A percentile compares a stretch with the other conserved stretches of the same genome.
Conservation (phyloP, 2,329 filamentous ascomycete genomes). For the Plenodomus lindquistii region DNA sequence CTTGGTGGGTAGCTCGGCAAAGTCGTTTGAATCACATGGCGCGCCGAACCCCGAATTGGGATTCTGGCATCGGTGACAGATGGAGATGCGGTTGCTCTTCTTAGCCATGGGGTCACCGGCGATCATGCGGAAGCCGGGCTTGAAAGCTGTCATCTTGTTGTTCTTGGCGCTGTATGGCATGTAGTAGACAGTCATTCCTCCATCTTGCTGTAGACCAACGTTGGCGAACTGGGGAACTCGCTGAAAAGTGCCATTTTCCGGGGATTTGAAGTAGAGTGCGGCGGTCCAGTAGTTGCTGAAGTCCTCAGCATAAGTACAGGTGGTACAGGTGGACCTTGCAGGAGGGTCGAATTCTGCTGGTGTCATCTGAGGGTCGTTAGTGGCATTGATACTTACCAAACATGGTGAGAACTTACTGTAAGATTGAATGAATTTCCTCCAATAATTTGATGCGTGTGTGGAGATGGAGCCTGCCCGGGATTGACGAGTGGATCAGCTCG, state of each 20-base stretch:
- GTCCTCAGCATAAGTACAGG: slow-evolving; percentile 32
- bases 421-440: slow-evolving; percentile 36
- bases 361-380: slow-evolving; percentile 28
- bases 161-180: slow-evolving; percentile 68
- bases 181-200: slow-evolving; percentile 66
- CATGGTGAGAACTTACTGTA: slow-evolving; percentile 14
- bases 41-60: slow-evolving; percentile 23
- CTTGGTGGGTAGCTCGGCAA: slow-evolving; percentile 57
- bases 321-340: slow-evolving; percentile 29
- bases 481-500: slow-evolving; percentile 54
- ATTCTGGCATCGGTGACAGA: slow-evolving; percentile 24
- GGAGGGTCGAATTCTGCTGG: slow-evolving; percentile 26
- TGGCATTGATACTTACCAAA: background rate
- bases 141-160: background rate
- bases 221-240: slow-evolving; percentile 34
- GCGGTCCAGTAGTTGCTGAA: slow-evolving; percentile 37
- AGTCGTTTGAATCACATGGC: slow-evolving; percentile 30
- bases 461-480: slow-evolving; percentile 25
- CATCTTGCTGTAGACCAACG: slow-evolving; percentile 28
- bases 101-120: slow-evolving; percentile 35
- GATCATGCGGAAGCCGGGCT: background rate
- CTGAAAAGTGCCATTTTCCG: slow-evolving; percentile 36
- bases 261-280: slow-evolving; percentile 32
- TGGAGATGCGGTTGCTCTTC: slow-evolving; percentile 20
- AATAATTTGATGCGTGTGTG: slow-evolving; percentile 35